These are phyloP conservation scores for Setaria viridis DNA, from an alignment of 202 grass and related monocot genomes.

Conservation along the genomic window DNA sequence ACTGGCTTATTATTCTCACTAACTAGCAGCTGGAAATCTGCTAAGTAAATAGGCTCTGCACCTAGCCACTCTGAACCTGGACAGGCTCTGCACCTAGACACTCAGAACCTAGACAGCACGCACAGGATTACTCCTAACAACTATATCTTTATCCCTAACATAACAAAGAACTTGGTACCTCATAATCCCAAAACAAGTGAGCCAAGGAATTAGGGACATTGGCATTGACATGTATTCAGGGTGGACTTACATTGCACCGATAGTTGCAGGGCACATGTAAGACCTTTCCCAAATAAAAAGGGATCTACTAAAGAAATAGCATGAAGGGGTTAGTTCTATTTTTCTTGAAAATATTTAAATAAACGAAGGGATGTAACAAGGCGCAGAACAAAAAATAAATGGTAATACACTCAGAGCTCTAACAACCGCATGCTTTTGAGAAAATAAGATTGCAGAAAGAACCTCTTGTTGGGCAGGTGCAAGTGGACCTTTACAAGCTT, in stretches of 20 bases:
- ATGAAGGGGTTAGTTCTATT: constrained; percentile 11
- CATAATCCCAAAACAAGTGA: neutral
- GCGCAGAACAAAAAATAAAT: neutral
- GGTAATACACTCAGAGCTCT: neutral
- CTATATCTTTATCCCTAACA: neutral
- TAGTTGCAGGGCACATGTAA: neutral
- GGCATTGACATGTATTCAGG: neutral
- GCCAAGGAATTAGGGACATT: neutral
- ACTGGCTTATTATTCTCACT: too few relatives aligned
- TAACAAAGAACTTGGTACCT: neutral
- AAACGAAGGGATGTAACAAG: constrained; percentile 23
- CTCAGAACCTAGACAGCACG: too few relatives aligned
- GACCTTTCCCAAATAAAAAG: constrained; percentile 20
- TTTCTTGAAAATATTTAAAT: constrained; percentile 24
- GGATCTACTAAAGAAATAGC: constrained; percentile 29
- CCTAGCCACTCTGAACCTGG: too few relatives aligned
- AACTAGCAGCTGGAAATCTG: too few relatives aligned
- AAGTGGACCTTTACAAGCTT: constrained; percentile 88
- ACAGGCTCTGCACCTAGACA: too few relatives aligned
- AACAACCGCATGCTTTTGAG: neutral
- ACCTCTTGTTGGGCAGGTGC: constrained; percentile 88
- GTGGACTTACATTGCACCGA: neutral
- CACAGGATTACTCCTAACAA: too few relatives aligned
- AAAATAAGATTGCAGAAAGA: constrained; percentile 46
- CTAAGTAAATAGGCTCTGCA: too few relatives aligned